Conservation (phyloP, 73 alveolate species). For the Stentor roeselii region DNA sequence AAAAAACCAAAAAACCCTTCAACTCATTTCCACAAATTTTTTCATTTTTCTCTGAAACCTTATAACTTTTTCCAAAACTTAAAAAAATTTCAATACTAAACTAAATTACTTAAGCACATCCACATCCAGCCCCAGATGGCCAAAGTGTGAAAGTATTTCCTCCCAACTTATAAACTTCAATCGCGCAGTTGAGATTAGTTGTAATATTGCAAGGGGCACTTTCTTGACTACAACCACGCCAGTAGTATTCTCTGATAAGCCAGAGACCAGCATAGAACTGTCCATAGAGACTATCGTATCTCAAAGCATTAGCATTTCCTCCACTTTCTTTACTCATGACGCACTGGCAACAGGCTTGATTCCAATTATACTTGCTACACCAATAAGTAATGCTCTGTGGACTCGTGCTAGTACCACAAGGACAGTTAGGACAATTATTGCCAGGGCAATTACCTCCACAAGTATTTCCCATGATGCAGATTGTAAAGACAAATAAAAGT, state of each 20-base stretch:
- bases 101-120: slow-evolving; percentile 35
- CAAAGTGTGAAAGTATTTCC: slow-evolving; percentile 57
- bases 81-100: too few species aligned
- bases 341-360: slow-evolving; percentile 58
- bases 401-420: slow-evolving; percentile 35
- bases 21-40: too few species aligned
- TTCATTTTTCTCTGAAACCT: too few species aligned
- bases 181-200: slow-evolving; percentile 52
- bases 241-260: slow-evolving; percentile 42
- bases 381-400: slow-evolving; percentile 36
- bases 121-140: slow-evolving; percentile 58
- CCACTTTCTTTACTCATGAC: slow-evolving; percentile 46
- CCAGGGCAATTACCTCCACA: slow-evolving; percentile 71
- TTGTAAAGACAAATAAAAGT: neutral
- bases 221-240: slow-evolving; percentile 58
- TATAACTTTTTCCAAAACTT: too few species aligned
- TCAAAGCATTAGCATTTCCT: slow-evolving; percentile 53
- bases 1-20: too few species aligned
- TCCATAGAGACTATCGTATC: slow-evolving; percentile 33
- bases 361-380: slow-evolving; percentile 42
- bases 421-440: slow-evolving; percentile 37
- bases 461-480: slow-evolving; percentile 28
- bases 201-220: slow-evolving; percentile 42
- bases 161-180: slow-evolving; percentile 52
- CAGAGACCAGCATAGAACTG: slow-evolving; percentile 48